phyloP scores from a whole-genome alignment of 441 rosid species.

The Adansonia rubrostipa region DNA sequence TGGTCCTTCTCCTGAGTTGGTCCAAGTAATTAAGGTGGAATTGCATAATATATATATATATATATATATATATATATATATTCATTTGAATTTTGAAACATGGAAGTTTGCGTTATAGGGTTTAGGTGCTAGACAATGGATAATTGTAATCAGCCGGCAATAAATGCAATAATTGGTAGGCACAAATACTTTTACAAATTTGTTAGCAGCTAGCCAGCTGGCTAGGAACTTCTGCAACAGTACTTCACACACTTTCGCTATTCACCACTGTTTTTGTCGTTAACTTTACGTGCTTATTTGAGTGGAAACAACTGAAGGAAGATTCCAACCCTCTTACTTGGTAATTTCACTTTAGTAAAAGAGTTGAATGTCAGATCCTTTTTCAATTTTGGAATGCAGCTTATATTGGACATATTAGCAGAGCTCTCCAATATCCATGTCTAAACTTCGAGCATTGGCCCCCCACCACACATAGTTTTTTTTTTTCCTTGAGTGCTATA shows the following conservation, averaged over 20 bases:
- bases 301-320: neutral
- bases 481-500: neutral
- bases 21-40: neutral
- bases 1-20: constrained; percentile 8
- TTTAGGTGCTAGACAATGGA: neutral
- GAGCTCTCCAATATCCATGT: neutral
- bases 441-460: neutral
- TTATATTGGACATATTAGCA: neutral
- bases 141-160: neutral
- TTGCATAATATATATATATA: too few species aligned
- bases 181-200: neutral
- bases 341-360: neutral
- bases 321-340: neutral
- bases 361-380: neutral
- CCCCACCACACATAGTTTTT: neutral
- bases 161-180: neutral
- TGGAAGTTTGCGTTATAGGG: neutral
- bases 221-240: neutral
- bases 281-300: neutral
- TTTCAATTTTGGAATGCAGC: constrained; percentile 11
- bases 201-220: neutral
- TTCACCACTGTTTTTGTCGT: constrained; percentile 1
- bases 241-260: neutral
- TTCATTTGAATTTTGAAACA: too few species aligned
- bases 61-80: neutral